Evolutionary conservation across 768 basidiomycete genomes (phyloP).

Genomic region (Rhodotorula graminis): DNA sequence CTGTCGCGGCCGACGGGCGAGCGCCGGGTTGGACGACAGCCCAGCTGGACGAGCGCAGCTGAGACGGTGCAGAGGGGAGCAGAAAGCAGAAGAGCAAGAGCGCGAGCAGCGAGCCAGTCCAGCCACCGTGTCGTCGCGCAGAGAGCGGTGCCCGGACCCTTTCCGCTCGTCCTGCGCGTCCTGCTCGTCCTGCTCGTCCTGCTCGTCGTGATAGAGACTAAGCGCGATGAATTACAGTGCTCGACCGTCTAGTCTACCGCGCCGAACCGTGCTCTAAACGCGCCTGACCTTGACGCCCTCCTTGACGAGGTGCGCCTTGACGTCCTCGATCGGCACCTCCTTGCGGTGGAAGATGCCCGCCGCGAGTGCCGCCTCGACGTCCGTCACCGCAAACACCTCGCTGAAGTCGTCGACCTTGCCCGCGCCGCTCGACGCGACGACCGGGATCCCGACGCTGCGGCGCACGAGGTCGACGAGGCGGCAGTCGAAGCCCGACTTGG

Average conservation of each 20-base stretch:
- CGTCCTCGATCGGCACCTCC: conserved; percentile 75
- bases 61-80: too few relatives aligned
- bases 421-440: conserved; percentile 92
- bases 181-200: too few relatives aligned
- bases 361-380: conserved; percentile 75
- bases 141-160: too few relatives aligned
- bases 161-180: neutral
- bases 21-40: too few relatives aligned
- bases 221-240: neutral
- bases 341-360: conserved; percentile 94
- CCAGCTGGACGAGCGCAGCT: too few relatives aligned
- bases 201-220: neutral
- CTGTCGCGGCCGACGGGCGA: too few relatives aligned
- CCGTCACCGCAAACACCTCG: conserved; percentile 74
- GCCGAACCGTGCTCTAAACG: conserved; percentile 8
- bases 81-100: too few relatives aligned
- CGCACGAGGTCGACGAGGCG: conserved; percentile 74
- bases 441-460: conserved; percentile 73
- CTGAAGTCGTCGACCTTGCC: conserved; percentile 76
- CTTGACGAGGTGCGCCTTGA: conserved; percentile 57
- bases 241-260: neutral
- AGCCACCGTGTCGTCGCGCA: too few relatives aligned
- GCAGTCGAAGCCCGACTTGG: conserved; percentile 83
- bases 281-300: conserved; percentile 42
- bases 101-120: too few relatives aligned